These are phyloP conservation scores for Blastocystis sp. DNA, from an alignment of 352 stramenopile genomes.

Conservation along the genomic window DNA sequence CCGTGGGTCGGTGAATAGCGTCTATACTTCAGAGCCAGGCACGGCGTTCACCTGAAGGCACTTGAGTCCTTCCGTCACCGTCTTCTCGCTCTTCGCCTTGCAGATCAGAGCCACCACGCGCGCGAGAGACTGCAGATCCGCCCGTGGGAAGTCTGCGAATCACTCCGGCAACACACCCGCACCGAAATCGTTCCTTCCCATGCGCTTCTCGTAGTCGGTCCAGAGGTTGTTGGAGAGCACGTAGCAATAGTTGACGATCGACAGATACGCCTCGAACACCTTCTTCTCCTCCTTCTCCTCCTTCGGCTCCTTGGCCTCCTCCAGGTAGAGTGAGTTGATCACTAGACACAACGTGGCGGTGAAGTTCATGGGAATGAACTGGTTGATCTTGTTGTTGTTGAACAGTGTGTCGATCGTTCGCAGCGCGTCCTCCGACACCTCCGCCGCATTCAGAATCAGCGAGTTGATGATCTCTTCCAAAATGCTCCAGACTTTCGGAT, in stretches of 20 bases:
- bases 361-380: constrained; percentile 46
- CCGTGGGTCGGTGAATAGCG: constrained; percentile 18
- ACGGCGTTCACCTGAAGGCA: constrained; percentile 1
- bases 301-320: background rate
- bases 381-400: constrained; percentile 53
- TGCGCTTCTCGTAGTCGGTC: constrained; percentile 4
- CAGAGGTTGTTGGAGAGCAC: constrained; percentile 64
- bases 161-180: background rate
- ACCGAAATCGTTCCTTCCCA: constrained; percentile 53
- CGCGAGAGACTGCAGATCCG: constrained; percentile 48
- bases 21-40: background rate
- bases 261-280: constrained; percentile 40
- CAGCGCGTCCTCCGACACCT: constrained; percentile 8
- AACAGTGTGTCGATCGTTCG: constrained; percentile 50
- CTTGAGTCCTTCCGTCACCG: constrained; percentile 35
- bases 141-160: constrained; percentile 14
- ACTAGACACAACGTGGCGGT: constrained; percentile 53
- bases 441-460: constrained; percentile 34
- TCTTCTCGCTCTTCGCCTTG: constrained; percentile 33
- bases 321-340: constrained; percentile 50
- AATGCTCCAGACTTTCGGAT: constrained; percentile 19
- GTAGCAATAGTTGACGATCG: constrained; percentile 63
- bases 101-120: constrained; percentile 45
- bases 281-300: background rate
- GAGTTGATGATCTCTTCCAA: constrained; percentile 56